phyloP scores from a whole-genome alignment of 1,139 yeast species.

The Magnusiomyces tetraspermus region DNA sequence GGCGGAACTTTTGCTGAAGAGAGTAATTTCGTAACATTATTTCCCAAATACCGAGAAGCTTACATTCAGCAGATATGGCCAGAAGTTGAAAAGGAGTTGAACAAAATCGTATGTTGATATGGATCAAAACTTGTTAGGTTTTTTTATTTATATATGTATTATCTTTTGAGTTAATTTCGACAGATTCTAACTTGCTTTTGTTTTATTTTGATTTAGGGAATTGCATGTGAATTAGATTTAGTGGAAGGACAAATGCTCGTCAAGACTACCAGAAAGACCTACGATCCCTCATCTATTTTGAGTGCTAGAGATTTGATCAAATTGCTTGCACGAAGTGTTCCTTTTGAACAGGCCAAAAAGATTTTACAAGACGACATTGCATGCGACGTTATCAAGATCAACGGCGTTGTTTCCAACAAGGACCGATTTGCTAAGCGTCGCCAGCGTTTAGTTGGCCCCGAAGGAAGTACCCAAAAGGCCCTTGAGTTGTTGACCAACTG shows the following conservation, averaged over 20 bases:
- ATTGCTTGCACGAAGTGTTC: constrained; percentile 89
- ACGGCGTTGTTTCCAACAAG: constrained; percentile 77
- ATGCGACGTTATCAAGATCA: constrained; percentile 93
- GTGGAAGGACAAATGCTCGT: constrained; percentile 98
- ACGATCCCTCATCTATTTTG: constrained; percentile 86
- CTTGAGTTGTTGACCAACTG: constrained; percentile 87
- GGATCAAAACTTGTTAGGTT: too few species aligned
- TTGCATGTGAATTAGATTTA: constrained; percentile 74
- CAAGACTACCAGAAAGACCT: constrained; percentile 88
- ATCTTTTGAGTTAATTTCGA: too few species aligned
- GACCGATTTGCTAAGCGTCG: constrained; percentile 93
- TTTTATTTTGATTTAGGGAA: constrained; percentile 30
- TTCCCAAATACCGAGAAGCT: constrained; percentile 93
- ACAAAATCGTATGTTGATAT: constrained; percentile 34
- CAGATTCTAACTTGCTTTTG: not conserved
- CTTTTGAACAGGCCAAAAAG: constrained; percentile 92
- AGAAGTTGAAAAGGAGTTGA: constrained; percentile 76
- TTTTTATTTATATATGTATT: not conserved
- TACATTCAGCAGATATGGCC: constrained; percentile 88
- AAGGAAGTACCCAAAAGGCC: constrained; percentile 93
- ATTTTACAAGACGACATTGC: constrained; percentile 87
- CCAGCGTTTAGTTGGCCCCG: constrained; percentile 94
- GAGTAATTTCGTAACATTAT: constrained; percentile 85
- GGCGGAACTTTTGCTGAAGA: constrained; percentile 88
- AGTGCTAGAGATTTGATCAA: constrained; percentile 94